phyloP scores from a whole-genome alignment of 179 eudicot genomes.

The Amaranthus tricolor region DNA sequence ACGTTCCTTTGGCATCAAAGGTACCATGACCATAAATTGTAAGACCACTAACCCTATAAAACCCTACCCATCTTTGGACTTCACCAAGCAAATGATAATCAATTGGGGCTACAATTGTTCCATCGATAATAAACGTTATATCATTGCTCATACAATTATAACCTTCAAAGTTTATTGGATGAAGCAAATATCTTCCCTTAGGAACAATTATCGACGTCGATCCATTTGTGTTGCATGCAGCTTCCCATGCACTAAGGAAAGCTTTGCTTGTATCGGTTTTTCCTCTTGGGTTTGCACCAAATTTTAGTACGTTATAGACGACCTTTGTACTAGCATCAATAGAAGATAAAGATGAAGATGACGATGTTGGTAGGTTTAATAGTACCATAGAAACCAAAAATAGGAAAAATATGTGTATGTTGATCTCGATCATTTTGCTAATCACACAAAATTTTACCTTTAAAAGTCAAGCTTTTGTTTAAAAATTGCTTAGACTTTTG shows the following conservation, averaged over 20 bases:
- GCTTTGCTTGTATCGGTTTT: constrained; percentile 25
- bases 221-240: constrained; percentile 29
- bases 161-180: constrained; percentile 25
- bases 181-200: constrained; percentile 37
- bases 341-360: not conserved
- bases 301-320: constrained; percentile 21
- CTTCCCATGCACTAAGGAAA: constrained; percentile 35
- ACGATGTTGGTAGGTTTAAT: not conserved
- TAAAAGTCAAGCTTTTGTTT: not conserved
- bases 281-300: constrained; percentile 32
- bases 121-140: constrained; percentile 27
- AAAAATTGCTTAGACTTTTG: not conserved
- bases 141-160: constrained; percentile 5
- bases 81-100: constrained; percentile 18
- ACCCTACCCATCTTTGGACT: constrained; percentile 24
- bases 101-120: constrained; percentile 32
- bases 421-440: constrained; percentile 14
- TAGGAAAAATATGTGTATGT: not conserved
- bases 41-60: constrained; percentile 24
- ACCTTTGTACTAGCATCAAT: not conserved
- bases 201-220: constrained; percentile 27
- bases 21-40: constrained; percentile 22
- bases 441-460: not conserved
- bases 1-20: constrained; percentile 30
- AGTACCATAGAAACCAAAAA: not conserved